Base-by-base conservation (phyloP, 371 early-diverging fungal genomes). In the Parasitella parasitica region DNA sequence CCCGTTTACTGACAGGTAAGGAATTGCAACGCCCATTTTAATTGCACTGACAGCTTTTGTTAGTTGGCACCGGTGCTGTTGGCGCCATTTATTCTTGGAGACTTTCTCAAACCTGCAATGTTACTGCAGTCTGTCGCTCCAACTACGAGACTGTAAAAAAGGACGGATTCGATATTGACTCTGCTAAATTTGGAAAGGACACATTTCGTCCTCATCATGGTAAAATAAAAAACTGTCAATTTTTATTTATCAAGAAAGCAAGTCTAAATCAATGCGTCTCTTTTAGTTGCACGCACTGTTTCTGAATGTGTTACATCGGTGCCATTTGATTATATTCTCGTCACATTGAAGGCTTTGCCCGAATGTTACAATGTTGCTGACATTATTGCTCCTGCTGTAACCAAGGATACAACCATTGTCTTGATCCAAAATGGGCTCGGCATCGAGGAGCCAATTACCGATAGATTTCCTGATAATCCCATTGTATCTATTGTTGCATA, bases 361-460 rank as follows among this genome's bases (percentile, higher is more conserved):
- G 85, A 89, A 28, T 63, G 86, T 0, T 80, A 79, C 54, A 80
- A 83, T 58, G 80, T 86, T 26, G 80, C 87, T 12, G 83, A 83
- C 3, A 78, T 89, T 20, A 85, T 91, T 66, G 80, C 76, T 2
- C 86, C 90, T 26, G 86, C 86, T 0, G 85, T 90, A 2, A 69
- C 78, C 5, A 65, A 69, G 24, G 71, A 83, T 12, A 89, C 91
- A 13, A 61, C 83, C 2, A 86, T 95, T 34, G 84, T 93, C 3
- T 69, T 94, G 63, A 88, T 94, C 36, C 96, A 95, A 70, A 95
- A 95, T 71, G 94, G 96, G 2, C 72, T 94, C 38, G 94, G 80
- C 20, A 84, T 93, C 16, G 96, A 94, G 61, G 83, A 83, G 11
- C 86, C 88, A 49, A 75, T 87, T 58, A 70, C 70, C 15, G 61